Conservation (phyloP, 345 rosid genomes). For the Brassica napus region DNA sequence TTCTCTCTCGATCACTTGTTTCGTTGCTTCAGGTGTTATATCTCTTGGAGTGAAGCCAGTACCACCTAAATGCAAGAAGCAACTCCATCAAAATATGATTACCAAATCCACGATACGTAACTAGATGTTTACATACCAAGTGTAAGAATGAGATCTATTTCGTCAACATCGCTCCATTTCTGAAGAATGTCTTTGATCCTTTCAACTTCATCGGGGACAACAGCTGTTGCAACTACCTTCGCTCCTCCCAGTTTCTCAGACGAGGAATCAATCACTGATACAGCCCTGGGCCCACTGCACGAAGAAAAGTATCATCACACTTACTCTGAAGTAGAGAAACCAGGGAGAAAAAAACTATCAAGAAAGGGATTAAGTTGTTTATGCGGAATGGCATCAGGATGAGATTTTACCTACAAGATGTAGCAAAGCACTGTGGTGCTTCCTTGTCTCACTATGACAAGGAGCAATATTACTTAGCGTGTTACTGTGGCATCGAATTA, state of each 20-base stretch:
- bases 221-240: conserved; percentile 70
- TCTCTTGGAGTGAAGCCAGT: conserved; percentile 96
- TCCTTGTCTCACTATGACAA: conserved; percentile 56
- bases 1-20: conserved; percentile 78
- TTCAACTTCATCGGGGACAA: conserved; percentile 65
- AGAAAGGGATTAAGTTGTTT: not conserved
- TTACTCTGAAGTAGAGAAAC: not conserved
- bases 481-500: conserved; percentile 68
- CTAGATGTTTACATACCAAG: conserved; percentile 55
- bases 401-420: conserved; percentile 33
- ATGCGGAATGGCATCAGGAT: no score
- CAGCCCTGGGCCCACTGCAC: conserved; percentile 87
- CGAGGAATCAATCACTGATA: conserved; percentile 68
- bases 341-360: not conserved
- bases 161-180: conserved; percentile 78
- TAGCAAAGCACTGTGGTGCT: conserved; percentile 55
- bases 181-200: conserved; percentile 65
- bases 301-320: not conserved
- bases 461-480: conserved; percentile 62
- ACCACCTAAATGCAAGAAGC: conserved; percentile 59
- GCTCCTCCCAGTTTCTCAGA: conserved; percentile 89
- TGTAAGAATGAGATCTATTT: conserved; percentile 84
- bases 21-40: conserved; percentile 60
- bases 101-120: conserved; percentile 25
- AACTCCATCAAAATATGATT: not conserved